A percentile compares a stretch with the other conserved stretches of the same genome.
Conservation (phyloP, 371 early-diverging fungal genomes). For the Mortierella sp. region DNA sequence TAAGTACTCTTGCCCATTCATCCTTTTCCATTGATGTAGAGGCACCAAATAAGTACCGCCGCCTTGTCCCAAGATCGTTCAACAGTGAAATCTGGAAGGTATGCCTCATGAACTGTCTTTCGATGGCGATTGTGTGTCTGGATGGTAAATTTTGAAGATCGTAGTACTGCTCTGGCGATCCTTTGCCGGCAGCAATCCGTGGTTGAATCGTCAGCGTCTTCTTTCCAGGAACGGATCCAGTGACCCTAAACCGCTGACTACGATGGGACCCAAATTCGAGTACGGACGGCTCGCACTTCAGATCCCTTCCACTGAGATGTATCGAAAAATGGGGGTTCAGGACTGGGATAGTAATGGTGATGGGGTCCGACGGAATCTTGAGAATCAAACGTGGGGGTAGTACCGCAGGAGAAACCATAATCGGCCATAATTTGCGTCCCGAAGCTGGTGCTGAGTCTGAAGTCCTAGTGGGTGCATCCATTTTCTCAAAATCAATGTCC, state of each 20-base stretch:
- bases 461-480: slow-evolving; percentile 5
- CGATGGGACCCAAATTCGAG: slow-evolving; percentile 69
- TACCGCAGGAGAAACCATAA: slow-evolving; percentile 40
- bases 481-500: slow-evolving; percentile 38
- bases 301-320: slow-evolving; percentile 70
- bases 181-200: slow-evolving; percentile 36
- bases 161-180: slow-evolving; percentile 65
- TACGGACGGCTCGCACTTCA: slow-evolving; percentile 69
- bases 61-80: slow-evolving; percentile 62
- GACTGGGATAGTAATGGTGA: slow-evolving; percentile 71
- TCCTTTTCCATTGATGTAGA: slow-evolving; percentile 63
- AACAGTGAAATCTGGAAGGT: slow-evolving; percentile 73
- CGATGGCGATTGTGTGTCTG: slow-evolving; percentile 74
- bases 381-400: slow-evolving; percentile 75
- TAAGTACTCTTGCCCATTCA: slow-evolving; percentile 58
- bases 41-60: slow-evolving; percentile 69
- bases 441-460: slow-evolving; percentile 9
- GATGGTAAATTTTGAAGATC: slow-evolving; percentile 66
- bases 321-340: slow-evolving; percentile 75
- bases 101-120: slow-evolving; percentile 77
- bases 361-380: slow-evolving; percentile 67
- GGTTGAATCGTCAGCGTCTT: slow-evolving; percentile 74
- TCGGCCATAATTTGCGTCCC: slow-evolving; percentile 35
- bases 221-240: slow-evolving; percentile 73
- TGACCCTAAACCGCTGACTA: slow-evolving; percentile 71